Percentiles rank a stretch among this genome's conserved stretches.
These are phyloP conservation scores for Didymella pomorum DNA, from an alignment of 2,329 filamentous ascomycete genomes.

Conservation along the genomic window DNA sequence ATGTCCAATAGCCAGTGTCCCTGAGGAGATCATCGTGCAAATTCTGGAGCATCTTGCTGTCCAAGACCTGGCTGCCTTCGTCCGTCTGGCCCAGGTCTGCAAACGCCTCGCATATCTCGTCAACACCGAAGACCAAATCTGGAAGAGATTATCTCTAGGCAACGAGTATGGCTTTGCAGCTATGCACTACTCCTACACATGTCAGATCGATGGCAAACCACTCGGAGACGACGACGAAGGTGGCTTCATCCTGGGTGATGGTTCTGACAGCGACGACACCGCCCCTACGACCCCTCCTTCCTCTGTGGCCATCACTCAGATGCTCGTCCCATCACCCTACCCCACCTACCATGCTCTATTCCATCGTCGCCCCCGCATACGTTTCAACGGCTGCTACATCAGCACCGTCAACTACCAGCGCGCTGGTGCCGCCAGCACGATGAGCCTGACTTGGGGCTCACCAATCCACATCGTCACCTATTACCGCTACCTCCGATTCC, in stretches of 20 bases:
- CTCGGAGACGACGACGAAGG: slow-evolving; percentile 49
- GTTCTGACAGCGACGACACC: slow-evolving; percentile 26
- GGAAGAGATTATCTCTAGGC: slow-evolving; percentile 78
- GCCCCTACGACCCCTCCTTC: slow-evolving; percentile 13
- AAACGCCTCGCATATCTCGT: slow-evolving; percentile 87
- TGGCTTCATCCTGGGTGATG: slow-evolving; percentile 39
- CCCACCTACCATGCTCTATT: slow-evolving; percentile 71
- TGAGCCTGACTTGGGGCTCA: slow-evolving; percentile 75
- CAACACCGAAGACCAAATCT: slow-evolving; percentile 82
- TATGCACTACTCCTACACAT: slow-evolving; percentile 84
- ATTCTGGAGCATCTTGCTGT: slow-evolving; percentile 77
- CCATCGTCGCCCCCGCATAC: slow-evolving; percentile 80
- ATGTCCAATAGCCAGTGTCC: slow-evolving; percentile 80
- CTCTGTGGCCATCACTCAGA: slow-evolving; percentile 36
- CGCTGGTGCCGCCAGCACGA: slow-evolving; percentile 75
- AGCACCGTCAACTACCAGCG: slow-evolving; percentile 95
- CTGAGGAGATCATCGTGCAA: slow-evolving; percentile 84
- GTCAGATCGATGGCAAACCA: slow-evolving; percentile 62
- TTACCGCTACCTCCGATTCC: slow-evolving; percentile 95
- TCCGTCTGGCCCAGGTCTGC: slow-evolving; percentile 80
- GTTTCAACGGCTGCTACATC: slow-evolving; percentile 97
- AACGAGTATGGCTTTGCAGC: slow-evolving; percentile 77
- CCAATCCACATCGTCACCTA: slow-evolving; percentile 97
- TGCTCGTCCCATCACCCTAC: slow-evolving; percentile 49
- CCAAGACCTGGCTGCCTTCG: slow-evolving; percentile 78